Conservation (phyloP, 805 yeast species). For the Metschnikowia cubensis region DNA sequence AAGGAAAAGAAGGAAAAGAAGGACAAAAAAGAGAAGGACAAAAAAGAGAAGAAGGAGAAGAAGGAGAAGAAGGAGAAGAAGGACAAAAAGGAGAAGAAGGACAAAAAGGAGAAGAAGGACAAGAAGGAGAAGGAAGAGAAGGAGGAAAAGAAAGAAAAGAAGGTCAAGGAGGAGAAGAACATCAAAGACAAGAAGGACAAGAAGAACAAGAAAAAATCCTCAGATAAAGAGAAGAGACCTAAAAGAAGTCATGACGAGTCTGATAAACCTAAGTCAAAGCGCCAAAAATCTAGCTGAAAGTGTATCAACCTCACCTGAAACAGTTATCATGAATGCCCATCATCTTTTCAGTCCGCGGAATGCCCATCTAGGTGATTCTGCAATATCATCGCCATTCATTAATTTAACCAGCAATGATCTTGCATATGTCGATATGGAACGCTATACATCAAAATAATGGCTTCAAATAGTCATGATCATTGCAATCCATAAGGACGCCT, state of each 20-base stretch:
- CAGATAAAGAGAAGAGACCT: constrained; percentile 18
- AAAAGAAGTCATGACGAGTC: constrained; percentile 11
- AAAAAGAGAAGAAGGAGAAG: constrained; percentile 20
- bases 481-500: neutral
- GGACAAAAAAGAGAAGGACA: constrained; percentile 24
- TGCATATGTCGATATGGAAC: neutral
- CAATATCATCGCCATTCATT: too few species aligned
- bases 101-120: constrained; percentile 19
- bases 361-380: too few species aligned
- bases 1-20: constrained; percentile 24
- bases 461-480: neutral
- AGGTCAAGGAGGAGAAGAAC: neutral
- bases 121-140: constrained; percentile 4
- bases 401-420: neutral
- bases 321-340: too few species aligned
- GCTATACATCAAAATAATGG: neutral
- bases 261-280: neutral
- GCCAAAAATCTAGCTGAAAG: neutral
- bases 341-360: too few species aligned
- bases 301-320: neutral
- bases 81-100: constrained; percentile 21
- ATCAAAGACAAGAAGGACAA: constrained; percentile 16
- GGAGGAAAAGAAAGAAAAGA: neutral
- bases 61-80: constrained; percentile 21
- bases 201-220: constrained; percentile 11